A percentile compares a stretch with the other conserved stretches of the same genome.
Conservation (phyloP, 768 basidiomycete genomes). For the Pleurotus pulmonarius region DNA sequence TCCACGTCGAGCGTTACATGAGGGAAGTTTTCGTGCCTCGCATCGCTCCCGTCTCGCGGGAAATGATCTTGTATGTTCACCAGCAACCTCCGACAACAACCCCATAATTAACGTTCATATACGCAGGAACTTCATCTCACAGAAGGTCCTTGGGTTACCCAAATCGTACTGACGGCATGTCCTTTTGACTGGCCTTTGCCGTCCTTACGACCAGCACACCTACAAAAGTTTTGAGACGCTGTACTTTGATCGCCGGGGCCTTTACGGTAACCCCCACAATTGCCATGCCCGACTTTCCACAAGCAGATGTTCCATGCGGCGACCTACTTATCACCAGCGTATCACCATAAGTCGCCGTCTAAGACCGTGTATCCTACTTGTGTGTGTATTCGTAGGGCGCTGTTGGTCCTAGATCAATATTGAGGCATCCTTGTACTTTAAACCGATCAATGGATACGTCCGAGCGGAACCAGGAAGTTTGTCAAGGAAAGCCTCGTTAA, state of each 20-base stretch:
- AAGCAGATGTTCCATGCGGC: too few relatives aligned
- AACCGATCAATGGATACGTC: slow-evolving; percentile 4
- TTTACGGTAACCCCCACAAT: too few relatives aligned
- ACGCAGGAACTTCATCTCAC: slow-evolving; percentile 1
- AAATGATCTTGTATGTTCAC: slow-evolving; percentile 15
- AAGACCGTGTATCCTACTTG: too few relatives aligned
- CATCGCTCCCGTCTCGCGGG: slow-evolving; percentile 16
- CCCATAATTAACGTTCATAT: too few relatives aligned
- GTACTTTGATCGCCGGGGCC: too few relatives aligned
- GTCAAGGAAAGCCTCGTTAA: too few relatives aligned
- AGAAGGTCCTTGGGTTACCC: slow-evolving; percentile 5
- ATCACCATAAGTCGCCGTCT: too few relatives aligned
- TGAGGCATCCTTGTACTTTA: not conserved
- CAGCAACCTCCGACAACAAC: too few relatives aligned
- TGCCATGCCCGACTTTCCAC: too few relatives aligned
- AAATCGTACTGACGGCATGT: not conserved
- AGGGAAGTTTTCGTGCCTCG: slow-evolving; percentile 15
- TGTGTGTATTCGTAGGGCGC: not conserved
- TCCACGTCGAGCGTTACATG: slow-evolving; percentile 14
- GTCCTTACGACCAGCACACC: not conserved
- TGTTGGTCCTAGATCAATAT: not conserved
- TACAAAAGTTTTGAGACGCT: not conserved
- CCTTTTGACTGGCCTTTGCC: too few relatives aligned
- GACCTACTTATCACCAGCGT: too few relatives aligned
- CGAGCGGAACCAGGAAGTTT: too few relatives aligned